phyloP scores from a whole-genome alignment of 768 basidiomycete species.

The Boletellus emodensis region DNA sequence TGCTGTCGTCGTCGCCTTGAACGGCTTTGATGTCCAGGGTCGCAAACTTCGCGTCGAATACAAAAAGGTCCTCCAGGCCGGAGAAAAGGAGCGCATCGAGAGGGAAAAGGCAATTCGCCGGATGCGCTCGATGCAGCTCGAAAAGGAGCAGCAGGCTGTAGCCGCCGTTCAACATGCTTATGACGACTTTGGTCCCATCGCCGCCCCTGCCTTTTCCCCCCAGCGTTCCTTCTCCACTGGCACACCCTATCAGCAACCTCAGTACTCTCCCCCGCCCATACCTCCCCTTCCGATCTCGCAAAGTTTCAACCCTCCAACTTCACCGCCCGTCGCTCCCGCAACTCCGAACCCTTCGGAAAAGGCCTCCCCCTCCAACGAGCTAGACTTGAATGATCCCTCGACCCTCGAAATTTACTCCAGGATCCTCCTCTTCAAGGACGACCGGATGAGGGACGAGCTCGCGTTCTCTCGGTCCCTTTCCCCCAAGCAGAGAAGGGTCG shows the following conservation, averaged over 20 bases:
- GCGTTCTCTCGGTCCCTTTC: slow-evolving; percentile 88
- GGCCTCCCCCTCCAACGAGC: slow-evolving; percentile 56
- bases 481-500: slow-evolving; percentile 84
- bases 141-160: slow-evolving; percentile 63
- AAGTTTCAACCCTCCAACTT: slow-evolving; percentile 40
- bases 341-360: slow-evolving; percentile 68
- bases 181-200: slow-evolving; percentile 70
- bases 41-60: slow-evolving; percentile 98
- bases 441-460: slow-evolving; percentile 94
- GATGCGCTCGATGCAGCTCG: slow-evolving; percentile 96
- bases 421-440: slow-evolving; percentile 95
- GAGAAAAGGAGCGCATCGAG: slow-evolving; percentile 98
- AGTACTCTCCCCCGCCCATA: slow-evolving; percentile 62
- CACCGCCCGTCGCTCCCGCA: slow-evolving; percentile 52
- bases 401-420: slow-evolving; percentile 97
- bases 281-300: slow-evolving; percentile 40
- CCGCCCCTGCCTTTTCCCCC: slow-evolving; percentile 55
- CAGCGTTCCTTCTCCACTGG: slow-evolving; percentile 70
- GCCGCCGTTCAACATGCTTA: slow-evolving; percentile 40
- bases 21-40: slow-evolving; percentile 94
- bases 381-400: slow-evolving; percentile 94
- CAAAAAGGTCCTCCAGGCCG: slow-evolving; percentile 98
- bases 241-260: slow-evolving; percentile 52
- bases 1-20: slow-evolving; percentile 91
- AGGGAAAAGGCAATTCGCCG: slow-evolving; percentile 96